Evolutionary conservation across 345 rosid species (phyloP).

Genomic region (Kernera saxatilis): DNA sequence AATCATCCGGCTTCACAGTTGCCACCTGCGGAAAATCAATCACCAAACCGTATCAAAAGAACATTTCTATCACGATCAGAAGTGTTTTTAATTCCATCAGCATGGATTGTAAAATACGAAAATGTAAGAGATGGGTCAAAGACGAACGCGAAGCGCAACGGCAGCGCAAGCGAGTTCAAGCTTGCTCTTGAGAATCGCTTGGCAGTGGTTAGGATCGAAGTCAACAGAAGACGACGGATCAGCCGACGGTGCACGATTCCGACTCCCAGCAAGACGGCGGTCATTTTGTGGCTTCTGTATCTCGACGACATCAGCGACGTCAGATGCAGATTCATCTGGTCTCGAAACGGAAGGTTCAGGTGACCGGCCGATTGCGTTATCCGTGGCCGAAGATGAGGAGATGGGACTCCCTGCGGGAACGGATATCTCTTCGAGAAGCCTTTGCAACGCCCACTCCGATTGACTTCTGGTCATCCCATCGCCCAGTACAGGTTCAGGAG

Average conservation of each 20-base stretch:
- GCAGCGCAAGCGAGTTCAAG: constrained; percentile 73
- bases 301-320: constrained; percentile 38
- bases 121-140: background rate
- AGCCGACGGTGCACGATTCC: background rate
- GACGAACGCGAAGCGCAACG: constrained; percentile 24
- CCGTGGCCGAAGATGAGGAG: constrained; percentile 23
- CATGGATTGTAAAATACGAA: background rate
- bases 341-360: constrained; percentile 32
- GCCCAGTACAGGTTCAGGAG: background rate
- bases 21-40: constrained; percentile 30
- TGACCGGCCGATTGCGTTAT: constrained; percentile 14
- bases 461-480: constrained; percentile 45
- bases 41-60: background rate
- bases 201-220: constrained; percentile 37
- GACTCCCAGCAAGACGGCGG: background rate
- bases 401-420: constrained; percentile 24
- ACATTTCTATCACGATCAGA: no score
- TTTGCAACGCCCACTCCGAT: constrained; percentile 62
- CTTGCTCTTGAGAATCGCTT: constrained; percentile 50
- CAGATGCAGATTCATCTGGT: constrained; percentile 8
- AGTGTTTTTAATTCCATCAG: background rate
- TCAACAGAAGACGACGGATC: constrained; percentile 10
- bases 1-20: constrained; percentile 43
- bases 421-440: constrained; percentile 38
- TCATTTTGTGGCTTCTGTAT: constrained; percentile 7